Evolutionary conservation across 1,139 yeast species (phyloP).

Genomic region (Wickerhamomyces sp.): DNA sequence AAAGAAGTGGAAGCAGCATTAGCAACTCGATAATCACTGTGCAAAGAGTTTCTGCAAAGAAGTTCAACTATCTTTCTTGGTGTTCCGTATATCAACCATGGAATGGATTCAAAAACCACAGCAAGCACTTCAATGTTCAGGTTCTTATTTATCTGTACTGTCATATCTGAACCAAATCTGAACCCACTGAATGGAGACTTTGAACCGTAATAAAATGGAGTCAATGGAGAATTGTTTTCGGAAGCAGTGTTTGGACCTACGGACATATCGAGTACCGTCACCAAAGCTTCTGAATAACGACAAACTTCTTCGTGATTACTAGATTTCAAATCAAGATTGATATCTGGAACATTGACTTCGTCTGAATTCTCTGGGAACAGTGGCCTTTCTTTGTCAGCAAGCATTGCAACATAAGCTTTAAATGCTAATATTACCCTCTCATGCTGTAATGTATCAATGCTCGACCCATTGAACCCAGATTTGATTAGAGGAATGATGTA

Average conservation of each 20-base stretch:
- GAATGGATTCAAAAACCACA: conserved; percentile 60
- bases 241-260: conserved; percentile 42
- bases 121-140: conserved; percentile 61
- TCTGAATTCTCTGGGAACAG: conserved; percentile 66
- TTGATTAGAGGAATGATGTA: conserved; percentile 58
- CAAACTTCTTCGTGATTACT: conserved; percentile 74
- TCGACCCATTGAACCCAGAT: conserved; percentile 47
- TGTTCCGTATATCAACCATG: conserved; percentile 56
- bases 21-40: conserved; percentile 56
- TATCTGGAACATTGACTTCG: conserved; percentile 32
- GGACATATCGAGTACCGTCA: conserved; percentile 54
- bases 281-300: conserved; percentile 50
- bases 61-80: conserved; percentile 64
- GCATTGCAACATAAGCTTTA: conserved; percentile 62
- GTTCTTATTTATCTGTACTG: conserved; percentile 19
- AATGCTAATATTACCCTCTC: conserved; percentile 71
- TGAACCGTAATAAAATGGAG: conserved; percentile 33
- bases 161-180: conserved; percentile 48
- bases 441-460: conserved; percentile 57
- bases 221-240: conserved; percentile 24
- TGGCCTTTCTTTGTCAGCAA: conserved; percentile 66
- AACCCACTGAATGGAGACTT: conserved; percentile 36
- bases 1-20: conserved; percentile 60
- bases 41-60: conserved; percentile 70
- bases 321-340: conserved; percentile 32